Conservation (phyloP, 108 stramenopile genomes). For the Schizochytrium sp. region DNA sequence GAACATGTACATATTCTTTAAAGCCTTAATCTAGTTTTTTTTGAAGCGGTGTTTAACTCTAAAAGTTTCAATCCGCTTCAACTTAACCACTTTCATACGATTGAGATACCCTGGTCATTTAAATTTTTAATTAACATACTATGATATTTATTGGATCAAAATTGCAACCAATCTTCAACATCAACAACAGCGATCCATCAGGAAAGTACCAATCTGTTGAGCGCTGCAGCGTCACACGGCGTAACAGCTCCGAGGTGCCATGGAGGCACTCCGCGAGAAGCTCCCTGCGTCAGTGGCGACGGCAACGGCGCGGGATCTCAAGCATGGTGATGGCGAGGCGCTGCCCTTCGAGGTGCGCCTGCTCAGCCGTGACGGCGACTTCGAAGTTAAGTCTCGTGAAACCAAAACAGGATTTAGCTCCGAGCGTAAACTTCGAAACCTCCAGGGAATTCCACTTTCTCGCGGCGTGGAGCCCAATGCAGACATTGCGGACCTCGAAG, state of each 20-base stretch:
- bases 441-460: neutral
- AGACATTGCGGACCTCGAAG: neutral
- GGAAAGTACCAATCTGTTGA: neutral
- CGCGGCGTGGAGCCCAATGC: neutral
- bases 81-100: no score
- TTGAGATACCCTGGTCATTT: no score
- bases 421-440: neutral
- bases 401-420: neutral
- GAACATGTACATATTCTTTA: no score
- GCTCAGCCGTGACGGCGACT: conserved; percentile 30
- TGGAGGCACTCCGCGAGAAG: neutral
- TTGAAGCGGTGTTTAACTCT: no score
- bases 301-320: neutral
- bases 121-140: no score
- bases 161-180: no score
- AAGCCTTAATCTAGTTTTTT: no score
- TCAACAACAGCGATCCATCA: neutral
- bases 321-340: neutral
- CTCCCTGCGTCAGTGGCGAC: neutral
- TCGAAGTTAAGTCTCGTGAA: neutral
- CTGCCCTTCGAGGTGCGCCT: conserved; percentile 7
- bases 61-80: no score
- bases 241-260: neutral
- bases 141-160: no score
- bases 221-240: no score